Evolutionary conservation across 192 early-diverging fungal genomes (phyloP).

Genomic region (Physocladia obscura): DNA sequence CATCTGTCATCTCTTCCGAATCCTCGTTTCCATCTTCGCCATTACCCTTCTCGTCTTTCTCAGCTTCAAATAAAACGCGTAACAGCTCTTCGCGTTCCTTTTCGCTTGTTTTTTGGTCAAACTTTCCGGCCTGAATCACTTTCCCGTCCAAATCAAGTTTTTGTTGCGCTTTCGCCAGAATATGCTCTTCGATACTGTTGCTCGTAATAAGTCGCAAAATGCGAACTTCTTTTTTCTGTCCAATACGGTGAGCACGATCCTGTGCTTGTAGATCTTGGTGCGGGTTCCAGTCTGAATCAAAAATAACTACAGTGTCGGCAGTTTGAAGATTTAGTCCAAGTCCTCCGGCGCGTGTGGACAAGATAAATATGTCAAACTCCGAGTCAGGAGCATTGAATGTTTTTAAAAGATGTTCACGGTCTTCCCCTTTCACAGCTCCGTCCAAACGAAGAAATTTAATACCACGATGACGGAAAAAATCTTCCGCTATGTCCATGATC

Average conservation of each 20-base stretch:
- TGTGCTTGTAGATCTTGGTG: conserved; percentile 98
- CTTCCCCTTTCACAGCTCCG: conserved; percentile 88
- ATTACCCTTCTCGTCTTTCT: conserved; percentile 72
- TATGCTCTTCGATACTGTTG: conserved; percentile 90
- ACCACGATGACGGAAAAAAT: conserved; percentile 78
- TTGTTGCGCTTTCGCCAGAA: conserved; percentile 88
- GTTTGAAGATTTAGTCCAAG: conserved; percentile 94
- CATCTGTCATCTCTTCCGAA: conserved; percentile 75
- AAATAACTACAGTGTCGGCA: conserved; percentile 97
- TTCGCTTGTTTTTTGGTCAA: conserved; percentile 92
- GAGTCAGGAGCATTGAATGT: conserved; percentile 81
- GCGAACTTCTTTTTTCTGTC: conserved; percentile 96
- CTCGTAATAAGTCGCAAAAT: conserved; percentile 90
- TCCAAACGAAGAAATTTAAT: conserved; percentile 82
- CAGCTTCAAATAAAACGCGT: conserved; percentile 75
- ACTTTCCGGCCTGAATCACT: conserved; percentile 99
- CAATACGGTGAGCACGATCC: conserved; percentile 99
- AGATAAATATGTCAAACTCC: conserved; percentile 82
- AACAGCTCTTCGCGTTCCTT: conserved; percentile 91
- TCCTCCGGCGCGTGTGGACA: conserved; percentile 95
- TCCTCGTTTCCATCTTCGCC: conserved; percentile 64
- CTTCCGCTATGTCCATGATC: conserved; percentile 97
- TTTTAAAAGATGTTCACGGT: conserved; percentile 75
- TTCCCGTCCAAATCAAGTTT: conserved; percentile 97
- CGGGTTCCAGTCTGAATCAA: conserved; percentile 96